Percentiles rank a stretch among this genome's conserved stretches.
Conservation (phyloP, 352 stramenopile species). For the Pythium dissimile region DNA sequence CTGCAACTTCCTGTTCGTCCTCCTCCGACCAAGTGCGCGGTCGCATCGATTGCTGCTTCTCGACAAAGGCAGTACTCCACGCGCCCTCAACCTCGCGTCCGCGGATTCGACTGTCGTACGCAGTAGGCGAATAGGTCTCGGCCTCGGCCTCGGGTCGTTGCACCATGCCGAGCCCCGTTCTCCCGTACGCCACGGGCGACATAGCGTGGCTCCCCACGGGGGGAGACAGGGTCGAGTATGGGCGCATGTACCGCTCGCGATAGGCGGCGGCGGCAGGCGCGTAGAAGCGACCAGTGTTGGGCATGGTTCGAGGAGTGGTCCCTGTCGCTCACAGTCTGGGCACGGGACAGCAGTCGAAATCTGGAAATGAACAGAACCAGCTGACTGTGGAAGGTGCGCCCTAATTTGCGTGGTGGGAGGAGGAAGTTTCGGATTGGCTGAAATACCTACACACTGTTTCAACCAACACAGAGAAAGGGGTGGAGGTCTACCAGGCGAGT, state of each 20-base stretch:
- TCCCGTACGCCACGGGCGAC: neutral
- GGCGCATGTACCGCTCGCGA: conserved; percentile 25
- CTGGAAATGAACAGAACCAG: conserved; percentile 16
- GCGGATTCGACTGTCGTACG: conserved; percentile 14
- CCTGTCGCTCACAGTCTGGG: neutral
- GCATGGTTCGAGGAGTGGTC: conserved; percentile 5
- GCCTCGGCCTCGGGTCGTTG: neutral
- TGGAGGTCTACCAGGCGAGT: neutral
- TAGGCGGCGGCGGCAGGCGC: conserved; percentile 7
- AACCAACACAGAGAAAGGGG: conserved; percentile 16
- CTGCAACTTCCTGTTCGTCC: neutral
- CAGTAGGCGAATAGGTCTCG: neutral
- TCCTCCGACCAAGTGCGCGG: conserved; percentile 1
- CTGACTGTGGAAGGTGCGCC: neutral
- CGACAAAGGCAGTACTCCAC: neutral
- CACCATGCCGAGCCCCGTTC: too few species aligned
- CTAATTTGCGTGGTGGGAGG: conserved; percentile 18
- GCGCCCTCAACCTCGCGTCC: neutral
- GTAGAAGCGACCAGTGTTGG: conserved; percentile 26
- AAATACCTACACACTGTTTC: conserved; percentile 11
- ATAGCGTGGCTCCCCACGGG: conserved; percentile 6
- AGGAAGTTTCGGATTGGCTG: conserved; percentile 13
- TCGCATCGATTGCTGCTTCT: conserved; percentile 1
- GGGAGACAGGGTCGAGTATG: conserved; percentile 21
- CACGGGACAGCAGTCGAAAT: conserved; percentile 11